phyloP scores from a whole-genome alignment of 139 green algal species.

The Coccomyxa sp. region DNA sequence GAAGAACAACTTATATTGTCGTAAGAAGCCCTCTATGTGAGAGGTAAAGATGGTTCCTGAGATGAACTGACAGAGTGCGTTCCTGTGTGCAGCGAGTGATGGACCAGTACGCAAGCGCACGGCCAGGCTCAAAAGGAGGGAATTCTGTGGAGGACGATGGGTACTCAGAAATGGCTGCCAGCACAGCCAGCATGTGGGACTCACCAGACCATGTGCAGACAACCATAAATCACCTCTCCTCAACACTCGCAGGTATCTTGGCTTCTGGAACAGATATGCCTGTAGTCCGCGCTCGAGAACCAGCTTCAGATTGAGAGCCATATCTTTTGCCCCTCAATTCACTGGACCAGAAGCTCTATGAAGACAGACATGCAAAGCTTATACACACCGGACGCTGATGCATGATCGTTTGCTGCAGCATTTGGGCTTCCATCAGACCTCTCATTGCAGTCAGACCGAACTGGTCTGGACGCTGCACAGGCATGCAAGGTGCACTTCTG shows the following conservation, averaged over 20 bases:
- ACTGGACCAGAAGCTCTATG: too few species aligned
- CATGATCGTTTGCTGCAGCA: too few species aligned
- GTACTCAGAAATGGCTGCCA: neutral
- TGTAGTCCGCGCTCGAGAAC: too few species aligned
- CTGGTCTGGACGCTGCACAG: constrained; percentile 31
- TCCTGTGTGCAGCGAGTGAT: neutral
- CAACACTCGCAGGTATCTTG: constrained; percentile 24
- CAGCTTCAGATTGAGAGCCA: too few species aligned
- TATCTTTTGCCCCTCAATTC: too few species aligned
- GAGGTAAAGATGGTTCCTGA: too few species aligned
- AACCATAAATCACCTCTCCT: constrained; percentile 8
- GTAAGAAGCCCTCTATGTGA: too few species aligned
- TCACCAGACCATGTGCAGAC: neutral
- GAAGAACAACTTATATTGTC: too few species aligned
- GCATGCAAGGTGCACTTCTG: constrained; percentile 11
- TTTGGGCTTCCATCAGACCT: neutral
- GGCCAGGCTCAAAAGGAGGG: neutral
- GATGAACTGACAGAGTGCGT: neutral
- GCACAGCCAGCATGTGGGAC: neutral
- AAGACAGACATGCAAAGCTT: too few species aligned
- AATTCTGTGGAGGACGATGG: neutral
- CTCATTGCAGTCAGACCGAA: neutral
- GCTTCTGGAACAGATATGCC: too few species aligned
- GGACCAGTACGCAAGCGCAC: neutral
- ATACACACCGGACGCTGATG: too few species aligned